These are phyloP conservation scores for Glaciozyma antarctica DNA, from an alignment of 768 basidiomycete species.

Conservation along the genomic window DNA sequence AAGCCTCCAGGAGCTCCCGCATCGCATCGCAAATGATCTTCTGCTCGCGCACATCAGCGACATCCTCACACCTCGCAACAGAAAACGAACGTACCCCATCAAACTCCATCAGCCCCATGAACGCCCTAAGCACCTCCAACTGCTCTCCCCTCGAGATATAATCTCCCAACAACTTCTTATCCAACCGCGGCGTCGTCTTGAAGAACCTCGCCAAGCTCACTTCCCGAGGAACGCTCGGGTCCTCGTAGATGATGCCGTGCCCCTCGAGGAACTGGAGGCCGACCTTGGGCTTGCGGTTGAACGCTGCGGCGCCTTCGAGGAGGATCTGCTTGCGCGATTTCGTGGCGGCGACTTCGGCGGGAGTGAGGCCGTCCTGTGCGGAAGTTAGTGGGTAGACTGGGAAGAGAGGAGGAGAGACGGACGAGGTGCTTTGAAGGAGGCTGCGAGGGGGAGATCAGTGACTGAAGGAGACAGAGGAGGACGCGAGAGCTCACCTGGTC, in stretches of 20 bases:
- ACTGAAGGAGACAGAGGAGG: too few relatives aligned
- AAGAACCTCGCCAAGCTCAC: conserved; percentile 72
- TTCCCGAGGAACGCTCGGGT: conserved; percentile 35
- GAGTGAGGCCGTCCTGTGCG: conserved; percentile 49
- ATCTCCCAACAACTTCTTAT: conserved; percentile 89
- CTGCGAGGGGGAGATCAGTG: background rate
- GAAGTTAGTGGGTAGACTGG: background rate
- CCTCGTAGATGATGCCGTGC: conserved; percentile 60
- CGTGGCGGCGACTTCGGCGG: conserved; percentile 52
- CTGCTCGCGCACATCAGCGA: conserved; percentile 42
- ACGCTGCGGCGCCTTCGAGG: conserved; percentile 68
- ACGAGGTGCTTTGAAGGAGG: background rate
- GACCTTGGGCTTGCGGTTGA: conserved; percentile 85
- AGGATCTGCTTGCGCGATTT: conserved; percentile 84
- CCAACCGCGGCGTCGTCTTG: conserved; percentile 70
- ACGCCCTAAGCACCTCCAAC: conserved; percentile 70
- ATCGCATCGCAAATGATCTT: conserved; percentile 93
- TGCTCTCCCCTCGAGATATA: conserved; percentile 85
- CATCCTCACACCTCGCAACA: background rate
- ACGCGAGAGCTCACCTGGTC: conserved; percentile 32
- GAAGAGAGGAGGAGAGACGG: background rate
- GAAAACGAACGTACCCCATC: conserved; percentile 53
- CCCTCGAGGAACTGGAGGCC: conserved; percentile 87
- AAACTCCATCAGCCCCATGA: conserved; percentile 82
- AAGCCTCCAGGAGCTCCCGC: conserved; percentile 84